Conservation (phyloP, 2,329 filamentous ascomycete species). For the Botrytis hyacinthi region DNA sequence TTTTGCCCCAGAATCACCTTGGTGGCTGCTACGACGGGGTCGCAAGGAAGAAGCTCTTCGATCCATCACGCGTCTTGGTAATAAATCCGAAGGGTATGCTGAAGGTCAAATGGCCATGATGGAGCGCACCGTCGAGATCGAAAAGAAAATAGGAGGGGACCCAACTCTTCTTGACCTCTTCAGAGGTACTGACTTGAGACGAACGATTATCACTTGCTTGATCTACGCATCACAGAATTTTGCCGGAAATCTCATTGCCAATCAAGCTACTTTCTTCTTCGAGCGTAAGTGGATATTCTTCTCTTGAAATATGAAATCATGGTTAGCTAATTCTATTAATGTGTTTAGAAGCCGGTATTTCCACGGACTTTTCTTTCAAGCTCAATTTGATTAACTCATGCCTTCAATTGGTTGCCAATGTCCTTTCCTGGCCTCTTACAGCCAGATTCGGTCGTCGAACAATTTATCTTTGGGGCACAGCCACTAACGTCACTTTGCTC, state of each 20-base stretch:
- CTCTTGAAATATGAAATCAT: slow-evolving; percentile 20
- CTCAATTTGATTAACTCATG: slow-evolving; percentile 64
- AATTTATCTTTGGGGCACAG: slow-evolving; percentile 62
- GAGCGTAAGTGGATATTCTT: slow-evolving; percentile 29
- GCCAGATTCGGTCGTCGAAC: slow-evolving; percentile 61
- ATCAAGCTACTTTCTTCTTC: slow-evolving; percentile 63
- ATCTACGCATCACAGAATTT: slow-evolving; percentile 60
- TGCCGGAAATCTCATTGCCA: slow-evolving; percentile 61
- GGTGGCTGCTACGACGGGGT: slow-evolving; percentile 49
- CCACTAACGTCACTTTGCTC: slow-evolving; percentile 53
- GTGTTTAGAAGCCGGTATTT: slow-evolving; percentile 59
- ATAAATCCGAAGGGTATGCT: slow-evolving; percentile 46
- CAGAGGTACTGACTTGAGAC: slow-evolving; percentile 54
- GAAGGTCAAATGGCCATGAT: slow-evolving; percentile 56
- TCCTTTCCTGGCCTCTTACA: slow-evolving; percentile 66
- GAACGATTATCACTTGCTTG: slow-evolving; percentile 56
- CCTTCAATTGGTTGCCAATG: slow-evolving; percentile 60
- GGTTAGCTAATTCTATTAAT: slow-evolving; percentile 34
- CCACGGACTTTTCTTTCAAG: slow-evolving; percentile 53
- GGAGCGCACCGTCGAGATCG: slow-evolving; percentile 55
- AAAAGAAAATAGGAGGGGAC: slow-evolving; percentile 45
- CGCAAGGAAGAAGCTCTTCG: slow-evolving; percentile 45
- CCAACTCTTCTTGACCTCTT: slow-evolving; percentile 52
- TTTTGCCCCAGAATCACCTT: slow-evolving; percentile 49
- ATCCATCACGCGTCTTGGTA: slow-evolving; percentile 39